Evolutionary conservation across 2,329 filamentous ascomycete species (phyloP), one percentile per base, ranked within the genome.

Genomic region (Trichothecium roseum): DNA sequence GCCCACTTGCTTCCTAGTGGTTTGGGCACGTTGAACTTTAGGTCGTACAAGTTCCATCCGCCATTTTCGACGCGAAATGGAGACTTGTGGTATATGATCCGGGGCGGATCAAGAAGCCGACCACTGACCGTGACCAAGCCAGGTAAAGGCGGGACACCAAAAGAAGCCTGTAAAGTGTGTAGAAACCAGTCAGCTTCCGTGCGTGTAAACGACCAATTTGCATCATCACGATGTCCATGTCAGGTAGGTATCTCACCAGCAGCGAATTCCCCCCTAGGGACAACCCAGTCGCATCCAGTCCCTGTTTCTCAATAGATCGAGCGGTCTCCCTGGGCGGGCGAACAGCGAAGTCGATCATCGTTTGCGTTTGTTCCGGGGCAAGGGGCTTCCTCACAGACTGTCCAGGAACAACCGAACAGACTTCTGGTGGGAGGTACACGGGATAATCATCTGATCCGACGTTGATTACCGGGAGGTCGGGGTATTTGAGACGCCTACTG

Each of bases 51-150:
- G 44, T 81, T 81, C 78, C 76, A 81, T 18, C 64, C 63, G 3
- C 73, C 75, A 5, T 52, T 43, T 8, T 37, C 32, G 10, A 48
- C 42, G 3, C 34, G 16, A 3, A 40, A 43, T 5, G 45, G 22
- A n/a, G 46, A 51, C 13, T 46, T 49, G 9, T 51, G 46, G 45
- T 84, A 84, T 3, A 56, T 52, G 24, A 84, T 53, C 1, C 47
- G 48, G 0, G 79, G 79, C 1, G 64, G 46, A 0, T 41, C 35
- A 0, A 85, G 62, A 6, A 84, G 64, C 3, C 80, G 69, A 8
- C 72, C 80, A 3, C 62, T 63, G 0, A 85, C 77, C 0, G 75
- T 78, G 32, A 85, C 63, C 39, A 85, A 61, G 2, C 55, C 50
- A 0, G 58, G 54, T 1, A 54, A 50, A 3, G 76, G 56, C 1